Percentiles rank a stretch among this genome's conserved stretches.
These are phyloP conservation scores for Crithidia mellificae DNA, from an alignment of 208 protist species.

Conservation along the genomic window DNA sequence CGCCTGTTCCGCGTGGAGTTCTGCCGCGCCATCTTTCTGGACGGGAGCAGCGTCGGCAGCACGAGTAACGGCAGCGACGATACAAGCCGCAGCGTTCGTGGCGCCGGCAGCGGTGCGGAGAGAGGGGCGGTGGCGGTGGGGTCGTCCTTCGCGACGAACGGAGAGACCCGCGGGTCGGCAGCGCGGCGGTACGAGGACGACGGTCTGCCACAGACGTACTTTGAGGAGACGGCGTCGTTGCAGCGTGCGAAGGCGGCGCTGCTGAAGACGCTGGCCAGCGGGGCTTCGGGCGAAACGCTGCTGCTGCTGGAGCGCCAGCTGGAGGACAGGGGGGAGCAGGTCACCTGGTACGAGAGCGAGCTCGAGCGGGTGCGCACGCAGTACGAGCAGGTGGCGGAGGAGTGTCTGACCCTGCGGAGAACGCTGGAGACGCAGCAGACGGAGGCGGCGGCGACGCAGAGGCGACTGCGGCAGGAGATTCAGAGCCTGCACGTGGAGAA, in stretches of 20 bases:
- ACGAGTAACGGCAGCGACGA: neutral
- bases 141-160: neutral
- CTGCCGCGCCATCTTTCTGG: conserved; percentile 71
- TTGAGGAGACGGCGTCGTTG: conserved; percentile 75
- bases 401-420: conserved; percentile 45
- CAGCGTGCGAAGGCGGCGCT: conserved; percentile 71
- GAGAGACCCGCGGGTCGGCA: neutral
- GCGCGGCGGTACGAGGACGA: conserved; percentile 5
- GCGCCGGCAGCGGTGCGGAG: neutral
- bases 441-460: conserved; percentile 25
- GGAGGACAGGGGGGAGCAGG: conserved; percentile 49
- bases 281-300: conserved; percentile 57
- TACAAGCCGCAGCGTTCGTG: neutral
- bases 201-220: conserved; percentile 52
- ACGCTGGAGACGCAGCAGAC: conserved; percentile 36
- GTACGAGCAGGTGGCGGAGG: conserved; percentile 59
- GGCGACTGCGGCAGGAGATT: conserved; percentile 52
- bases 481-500: conserved; percentile 80
- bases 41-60: neutral
- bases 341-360: conserved; percentile 71
- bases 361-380: conserved; percentile 67
- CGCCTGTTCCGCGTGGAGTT: conserved; percentile 88
- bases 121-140: neutral
- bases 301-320: conserved; percentile 52
- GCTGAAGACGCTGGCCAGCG: conserved; percentile 46